These are phyloP conservation scores for Violaceomyces palustris DNA, from an alignment of 1,284 basidiomycete species.

Conservation along the genomic window DNA sequence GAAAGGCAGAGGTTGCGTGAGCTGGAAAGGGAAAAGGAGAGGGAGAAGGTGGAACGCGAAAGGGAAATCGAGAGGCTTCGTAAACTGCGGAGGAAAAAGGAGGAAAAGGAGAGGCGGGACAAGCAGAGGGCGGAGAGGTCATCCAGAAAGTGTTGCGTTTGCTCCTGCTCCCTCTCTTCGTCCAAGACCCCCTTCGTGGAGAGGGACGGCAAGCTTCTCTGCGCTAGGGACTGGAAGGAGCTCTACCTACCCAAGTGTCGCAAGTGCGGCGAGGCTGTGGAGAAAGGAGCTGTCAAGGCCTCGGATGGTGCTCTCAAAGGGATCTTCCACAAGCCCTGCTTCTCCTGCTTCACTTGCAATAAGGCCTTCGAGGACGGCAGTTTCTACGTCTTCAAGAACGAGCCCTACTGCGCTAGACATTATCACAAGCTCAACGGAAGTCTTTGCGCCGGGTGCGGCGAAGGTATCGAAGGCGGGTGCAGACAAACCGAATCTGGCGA, in stretches of 20 bases:
- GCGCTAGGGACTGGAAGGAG: constrained; percentile 38
- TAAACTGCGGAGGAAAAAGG: background rate
- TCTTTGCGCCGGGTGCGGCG: constrained; percentile 28
- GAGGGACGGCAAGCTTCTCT: constrained; percentile 34
- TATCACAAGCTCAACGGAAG: constrained; percentile 36
- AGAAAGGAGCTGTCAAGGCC: constrained; percentile 34
- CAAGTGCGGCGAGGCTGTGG: constrained; percentile 31
- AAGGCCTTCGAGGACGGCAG: constrained; percentile 28
- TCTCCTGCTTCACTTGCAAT: constrained; percentile 39
- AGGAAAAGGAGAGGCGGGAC: constrained; percentile 18
- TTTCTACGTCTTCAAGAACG: constrained; percentile 40
- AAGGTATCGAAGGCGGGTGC: constrained; percentile 40
- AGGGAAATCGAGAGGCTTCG: constrained; percentile 17
- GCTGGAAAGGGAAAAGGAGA: constrained; percentile 5
- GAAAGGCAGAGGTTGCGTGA: constrained; percentile 1
- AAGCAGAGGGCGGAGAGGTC: constrained; percentile 15
- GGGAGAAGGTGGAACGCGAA: constrained; percentile 6
- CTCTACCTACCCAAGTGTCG: constrained; percentile 41
- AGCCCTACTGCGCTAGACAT: constrained; percentile 38
- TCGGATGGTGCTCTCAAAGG: constrained; percentile 40
- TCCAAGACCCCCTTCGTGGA: constrained; percentile 33
- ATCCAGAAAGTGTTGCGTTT: constrained; percentile 26
- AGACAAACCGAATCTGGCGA: constrained; percentile 40
- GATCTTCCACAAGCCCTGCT: constrained; percentile 32
- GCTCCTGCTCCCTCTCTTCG: constrained; percentile 30